Percentiles rank a stretch among this genome's conserved stretches.
Conservation (phyloP, 78 protist species). For the Isochrysis galbana region DNA sequence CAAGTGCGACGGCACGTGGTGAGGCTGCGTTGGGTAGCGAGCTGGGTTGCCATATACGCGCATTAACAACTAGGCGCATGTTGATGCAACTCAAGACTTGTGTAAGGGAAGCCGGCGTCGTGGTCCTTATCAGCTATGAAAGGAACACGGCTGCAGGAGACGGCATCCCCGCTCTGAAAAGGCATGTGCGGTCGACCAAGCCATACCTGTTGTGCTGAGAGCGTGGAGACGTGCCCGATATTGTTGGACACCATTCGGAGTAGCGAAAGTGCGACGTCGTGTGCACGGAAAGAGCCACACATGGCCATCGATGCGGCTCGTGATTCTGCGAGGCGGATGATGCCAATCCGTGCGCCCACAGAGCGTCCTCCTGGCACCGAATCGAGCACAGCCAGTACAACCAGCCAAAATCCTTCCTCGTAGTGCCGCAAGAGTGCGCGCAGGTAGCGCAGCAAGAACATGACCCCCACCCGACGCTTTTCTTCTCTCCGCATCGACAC, state of each 20-base stretch:
- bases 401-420: conserved; percentile 29
- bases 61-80: no score
- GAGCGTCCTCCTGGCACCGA: neutral
- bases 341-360: neutral
- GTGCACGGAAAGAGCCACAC: neutral
- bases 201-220: conserved; percentile 48
- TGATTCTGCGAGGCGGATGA: neutral
- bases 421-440: neutral
- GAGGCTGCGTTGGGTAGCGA: no score
- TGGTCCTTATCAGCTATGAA: no score
- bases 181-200: no score
- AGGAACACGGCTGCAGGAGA: no score
- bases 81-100: no score
- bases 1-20: no score
- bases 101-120: no score
- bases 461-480: neutral
- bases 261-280: conserved; percentile 33
- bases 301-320: conserved; percentile 11
- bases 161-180: no score
- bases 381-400: neutral
- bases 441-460: neutral
- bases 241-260: conserved; percentile 86
- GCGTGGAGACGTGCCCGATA: conserved; percentile 82
- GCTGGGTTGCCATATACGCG: no score
- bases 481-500: neutral